Percentiles rank a stretch among this genome's conserved stretches.
Conservation (phyloP, 352 stramenopile species). For the Globisporangium viniferum region DNA sequence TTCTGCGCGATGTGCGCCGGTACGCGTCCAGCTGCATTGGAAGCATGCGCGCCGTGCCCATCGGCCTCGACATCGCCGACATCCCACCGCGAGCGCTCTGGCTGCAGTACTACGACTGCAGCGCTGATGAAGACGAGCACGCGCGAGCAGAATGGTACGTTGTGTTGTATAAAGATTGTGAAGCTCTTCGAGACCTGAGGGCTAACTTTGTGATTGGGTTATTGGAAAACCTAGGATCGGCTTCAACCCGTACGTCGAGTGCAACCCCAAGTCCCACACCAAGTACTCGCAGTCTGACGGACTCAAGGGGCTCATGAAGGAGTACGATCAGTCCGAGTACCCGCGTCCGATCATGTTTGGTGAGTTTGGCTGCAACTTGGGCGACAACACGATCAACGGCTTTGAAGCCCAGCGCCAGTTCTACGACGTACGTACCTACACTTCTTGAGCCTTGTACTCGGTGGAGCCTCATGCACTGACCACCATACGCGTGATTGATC, state of each 20-base stretch:
- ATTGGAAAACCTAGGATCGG: constrained; percentile 10
- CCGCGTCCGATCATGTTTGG: constrained; percentile 68
- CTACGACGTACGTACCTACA: constrained; percentile 23
- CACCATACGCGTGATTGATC: neutral
- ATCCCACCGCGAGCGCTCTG: constrained; percentile 32
- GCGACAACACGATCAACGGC: constrained; percentile 58
- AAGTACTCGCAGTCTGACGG: constrained; percentile 55
- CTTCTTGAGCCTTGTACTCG: neutral
- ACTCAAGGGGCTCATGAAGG: constrained; percentile 58
- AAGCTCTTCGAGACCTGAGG: neutral
- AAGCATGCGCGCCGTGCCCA: constrained; percentile 34
- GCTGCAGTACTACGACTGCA: constrained; percentile 49
- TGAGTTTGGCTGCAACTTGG: constrained; percentile 75
- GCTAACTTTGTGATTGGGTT: neutral
- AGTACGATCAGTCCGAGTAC: constrained; percentile 47
- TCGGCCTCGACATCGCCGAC: constrained; percentile 45
- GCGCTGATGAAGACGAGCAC: constrained; percentile 35
- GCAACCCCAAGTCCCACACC: constrained; percentile 44
- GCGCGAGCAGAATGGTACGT: constrained; percentile 31
- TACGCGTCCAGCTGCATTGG: constrained; percentile 34
- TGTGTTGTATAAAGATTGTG: too few relatives aligned
- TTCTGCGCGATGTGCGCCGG: constrained; percentile 40
- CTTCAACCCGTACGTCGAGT: constrained; percentile 69
- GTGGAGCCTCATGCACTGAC: neutral
- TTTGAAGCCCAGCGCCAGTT: constrained; percentile 71